Base-by-base conservation (phyloP, 805 yeast species). In the Scheffersomyces amazonensis region DNA sequence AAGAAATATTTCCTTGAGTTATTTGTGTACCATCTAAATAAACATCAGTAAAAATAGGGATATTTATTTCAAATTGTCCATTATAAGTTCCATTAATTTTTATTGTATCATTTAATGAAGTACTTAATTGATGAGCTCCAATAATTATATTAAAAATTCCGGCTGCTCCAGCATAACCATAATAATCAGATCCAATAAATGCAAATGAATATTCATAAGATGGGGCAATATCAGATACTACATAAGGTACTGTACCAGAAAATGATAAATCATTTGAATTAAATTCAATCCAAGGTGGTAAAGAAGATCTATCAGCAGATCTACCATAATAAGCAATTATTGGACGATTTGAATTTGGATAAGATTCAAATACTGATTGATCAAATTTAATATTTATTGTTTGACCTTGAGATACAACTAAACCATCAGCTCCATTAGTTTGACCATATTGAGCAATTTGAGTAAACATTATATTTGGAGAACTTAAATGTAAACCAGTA, bases 261-360 rank as follows among this genome's bases (percentile, higher is more conserved):
- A 89, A 91, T 16, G 85, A 75, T 46, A 87, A 65, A 27, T 71
- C 68, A 38, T 67, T 66, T 4, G 74, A 52, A 53, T 88, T 81
- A 55, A 91, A 93, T 37, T 64, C 61, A 36, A 88, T 67, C 98
- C 99, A 93, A 54, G 79, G 83, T 27, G 99, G 99, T 39, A 93
- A 70, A 2, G 99, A 91, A 1, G 96, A 76, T 55, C 90, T 78
- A 58, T 87, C 88, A 11, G 71, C 63, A n/a, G 90, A 79, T 46
- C 84, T 75, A 16, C 96, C 96, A 54, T 87, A 85, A 63, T 84
- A 87, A 7, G 82, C 81, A 13, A 75, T 69, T 22, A 84, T 76
- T 2, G 68, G 53, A 38, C 76, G 62, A 20, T 68, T 62, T 3
- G 81, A 73, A 32, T 65, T 63, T 12, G 62, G 37, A 44, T 71